phyloP scores from a whole-genome alignment of 306 rosid species.

The Lathyrus aphaca region DNA sequence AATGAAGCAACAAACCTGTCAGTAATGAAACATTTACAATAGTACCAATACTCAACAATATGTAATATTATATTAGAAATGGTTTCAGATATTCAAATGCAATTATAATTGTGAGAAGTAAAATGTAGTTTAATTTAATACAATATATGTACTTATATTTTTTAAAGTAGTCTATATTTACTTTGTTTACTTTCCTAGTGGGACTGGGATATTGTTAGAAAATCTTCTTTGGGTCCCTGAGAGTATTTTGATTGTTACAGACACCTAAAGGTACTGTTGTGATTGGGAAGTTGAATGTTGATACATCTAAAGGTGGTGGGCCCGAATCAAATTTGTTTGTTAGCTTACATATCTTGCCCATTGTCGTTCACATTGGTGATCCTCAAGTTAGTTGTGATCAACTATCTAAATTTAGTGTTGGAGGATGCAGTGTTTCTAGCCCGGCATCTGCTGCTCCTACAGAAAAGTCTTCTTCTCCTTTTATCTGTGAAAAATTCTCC shows the following conservation, averaged over 20 bases:
- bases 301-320: constrained; percentile 64
- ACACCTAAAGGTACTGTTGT: constrained; percentile 73
- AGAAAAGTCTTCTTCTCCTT: constrained; percentile 58
- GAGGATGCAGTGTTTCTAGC: constrained; percentile 56
- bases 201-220: constrained; percentile 26
- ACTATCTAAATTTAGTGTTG: constrained; percentile 51
- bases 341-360: constrained; percentile 65
- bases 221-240: constrained; percentile 26
- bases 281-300: constrained; percentile 70
- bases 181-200: constrained; percentile 18
- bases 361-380: constrained; percentile 60
- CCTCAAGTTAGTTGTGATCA: constrained; percentile 59
- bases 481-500: constrained; percentile 68
- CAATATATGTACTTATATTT: not conserved
- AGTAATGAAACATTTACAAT: not conserved
- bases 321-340: constrained; percentile 58
- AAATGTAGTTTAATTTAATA: constrained; percentile 15
- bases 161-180: constrained; percentile 14
- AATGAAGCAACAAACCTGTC: constrained; percentile 6
- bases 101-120: constrained; percentile 16
- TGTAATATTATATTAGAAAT: constrained; percentile 8
- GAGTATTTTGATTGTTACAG: constrained; percentile 59
- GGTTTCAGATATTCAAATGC: constrained; percentile 14
- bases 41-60: not conserved
- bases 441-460: constrained; percentile 54